Evolutionary conservation across 495 filamentous ascomycete species (phyloP).

Genomic region (Lasiosphaeria hispida): DNA sequence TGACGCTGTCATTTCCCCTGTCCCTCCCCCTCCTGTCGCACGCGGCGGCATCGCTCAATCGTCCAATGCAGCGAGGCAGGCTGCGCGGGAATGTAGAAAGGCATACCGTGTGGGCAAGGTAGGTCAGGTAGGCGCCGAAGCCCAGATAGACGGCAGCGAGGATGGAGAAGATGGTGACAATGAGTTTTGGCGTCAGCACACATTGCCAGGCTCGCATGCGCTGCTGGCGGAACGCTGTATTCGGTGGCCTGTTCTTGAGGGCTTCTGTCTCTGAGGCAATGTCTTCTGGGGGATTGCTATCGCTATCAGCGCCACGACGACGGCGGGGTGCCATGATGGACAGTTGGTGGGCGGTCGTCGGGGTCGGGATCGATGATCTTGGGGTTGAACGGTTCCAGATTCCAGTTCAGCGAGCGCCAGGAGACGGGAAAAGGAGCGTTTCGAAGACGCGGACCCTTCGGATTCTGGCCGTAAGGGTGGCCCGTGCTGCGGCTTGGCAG

Average conservation of each 20-base stretch:
- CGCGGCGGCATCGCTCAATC: no score
- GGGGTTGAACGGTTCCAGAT: no score
- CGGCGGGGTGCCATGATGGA: constrained; percentile 34
- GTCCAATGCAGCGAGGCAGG: no score
- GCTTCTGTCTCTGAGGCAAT: constrained; percentile 20
- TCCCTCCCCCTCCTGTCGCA: no score
- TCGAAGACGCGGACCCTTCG: constrained; percentile 32
- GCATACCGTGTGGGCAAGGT: constrained; percentile 32
- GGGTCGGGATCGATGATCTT: constrained; percentile 1
- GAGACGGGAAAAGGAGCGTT: constrained; percentile 23
- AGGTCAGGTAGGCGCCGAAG: constrained; percentile 35
- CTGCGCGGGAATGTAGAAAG: neutral
- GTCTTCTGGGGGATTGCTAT: constrained; percentile 25
- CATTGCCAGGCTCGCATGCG: constrained; percentile 40
- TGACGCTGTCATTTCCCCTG: neutral
- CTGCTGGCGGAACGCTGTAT: constrained; percentile 38
- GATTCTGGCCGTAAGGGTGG: constrained; percentile 22
- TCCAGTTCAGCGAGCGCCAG: no score
- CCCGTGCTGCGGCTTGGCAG: constrained; percentile 31
- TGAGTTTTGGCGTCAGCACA: constrained; percentile 38
- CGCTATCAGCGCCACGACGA: constrained; percentile 29
- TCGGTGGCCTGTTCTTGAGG: constrained; percentile 36
- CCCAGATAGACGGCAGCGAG: constrained; percentile 36
- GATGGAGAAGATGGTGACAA: constrained; percentile 37
- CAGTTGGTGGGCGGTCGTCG: constrained; percentile 6